phyloP scores from a whole-genome alignment of 2,329 filamentous ascomycete genomes.

The Tolypocladium endophyticum region DNA sequence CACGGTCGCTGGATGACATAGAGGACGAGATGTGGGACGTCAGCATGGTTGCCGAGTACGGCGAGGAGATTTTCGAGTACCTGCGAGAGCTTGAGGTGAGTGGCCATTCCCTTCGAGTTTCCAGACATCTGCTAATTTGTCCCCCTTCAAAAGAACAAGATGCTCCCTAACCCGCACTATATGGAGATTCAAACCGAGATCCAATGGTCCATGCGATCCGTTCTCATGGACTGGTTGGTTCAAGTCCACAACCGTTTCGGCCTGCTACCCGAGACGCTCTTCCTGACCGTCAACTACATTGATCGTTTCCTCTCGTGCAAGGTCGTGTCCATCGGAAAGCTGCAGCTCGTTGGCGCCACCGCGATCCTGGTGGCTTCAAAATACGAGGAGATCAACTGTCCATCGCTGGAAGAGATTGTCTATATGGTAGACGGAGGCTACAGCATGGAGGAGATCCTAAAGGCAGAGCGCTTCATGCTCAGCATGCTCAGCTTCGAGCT shows the following conservation, averaged over 20 bases:
- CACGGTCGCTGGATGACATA: conserved; percentile 59
- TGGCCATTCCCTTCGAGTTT: conserved; percentile 1
- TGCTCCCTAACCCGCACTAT: conserved; percentile 85
- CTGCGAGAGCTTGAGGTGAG: conserved; percentile 80
- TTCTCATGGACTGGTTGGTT: conserved; percentile 96
- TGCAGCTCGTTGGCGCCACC: conserved; percentile 92
- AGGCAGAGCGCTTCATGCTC: conserved; percentile 96
- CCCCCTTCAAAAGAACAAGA: conserved; percentile 43
- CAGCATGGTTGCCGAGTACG: conserved; percentile 96
- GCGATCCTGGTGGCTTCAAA: conserved; percentile 94
- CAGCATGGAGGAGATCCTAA: conserved; percentile 81
- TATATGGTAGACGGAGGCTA: conserved; percentile 98
- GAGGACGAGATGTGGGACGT: conserved; percentile 89
- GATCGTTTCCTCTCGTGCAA: conserved; percentile 93
- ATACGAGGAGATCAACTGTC: conserved; percentile 98
- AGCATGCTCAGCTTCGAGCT: conserved; percentile 93
- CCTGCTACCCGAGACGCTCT: conserved; percentile 87
- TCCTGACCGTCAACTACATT: conserved; percentile 91
- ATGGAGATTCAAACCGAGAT: conserved; percentile 98
- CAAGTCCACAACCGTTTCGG: conserved; percentile 91
- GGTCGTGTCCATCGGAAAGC: conserved; percentile 85
- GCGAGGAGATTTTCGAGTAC: conserved; percentile 90
- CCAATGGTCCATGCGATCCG: conserved; percentile 96
- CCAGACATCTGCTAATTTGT: conserved; percentile 8
- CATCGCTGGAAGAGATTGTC: conserved; percentile 87